Base-by-base conservation (phyloP, 257 asterid genomes). In the Paraleonurus japonicus region DNA sequence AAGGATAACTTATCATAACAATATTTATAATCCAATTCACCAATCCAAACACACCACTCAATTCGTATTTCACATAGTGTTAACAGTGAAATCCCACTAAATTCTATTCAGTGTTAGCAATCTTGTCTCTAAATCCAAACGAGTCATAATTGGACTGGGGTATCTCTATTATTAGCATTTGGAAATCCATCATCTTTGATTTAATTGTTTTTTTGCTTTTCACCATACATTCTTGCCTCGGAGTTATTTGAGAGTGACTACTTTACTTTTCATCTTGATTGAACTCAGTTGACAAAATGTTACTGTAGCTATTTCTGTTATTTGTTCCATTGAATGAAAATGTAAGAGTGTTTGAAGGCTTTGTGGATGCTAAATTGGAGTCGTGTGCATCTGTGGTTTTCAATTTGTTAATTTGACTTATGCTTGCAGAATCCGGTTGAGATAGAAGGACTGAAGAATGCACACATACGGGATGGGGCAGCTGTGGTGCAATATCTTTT, bases 381-480 rank as follows among this genome's bases (percentile, higher is more conserved):
- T n/a, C n/a, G n/a, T 32, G 67, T 61, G 9, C 51, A 59, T 24
- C 27, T 27, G 6, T 23, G 35, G 26, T 61, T 12, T 9, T 61
- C 24, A 13, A 35, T 15, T 3, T 62, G 27, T 62, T 32, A 20
- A 39, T 6, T 59, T 76, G 69, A 30, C 50, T 17, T 68, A 30
- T 78, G 48, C 79, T 77, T 76, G 70, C 79, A 94, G 99, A 94
- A 94, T 79, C 90, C 95, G 71, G 81, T 87, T 74, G 99, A 94
- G 91, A 76, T 94, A 83, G 86, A 89, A 69, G 99, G 99, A 74
- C 81, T 94, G 82, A 94, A 89, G 89, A 94, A 89, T 55, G 91
- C 95, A 30, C 99, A 94, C 79, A 79, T 92, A 70, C 88, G 96
- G 32, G 99, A 94, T 77, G 99, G 99, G 41, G 96, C 98, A 48